Evolutionary conservation across 2,329 filamentous ascomycete genomes (phyloP).

Genomic region (Aspergillus flavus): DNA sequence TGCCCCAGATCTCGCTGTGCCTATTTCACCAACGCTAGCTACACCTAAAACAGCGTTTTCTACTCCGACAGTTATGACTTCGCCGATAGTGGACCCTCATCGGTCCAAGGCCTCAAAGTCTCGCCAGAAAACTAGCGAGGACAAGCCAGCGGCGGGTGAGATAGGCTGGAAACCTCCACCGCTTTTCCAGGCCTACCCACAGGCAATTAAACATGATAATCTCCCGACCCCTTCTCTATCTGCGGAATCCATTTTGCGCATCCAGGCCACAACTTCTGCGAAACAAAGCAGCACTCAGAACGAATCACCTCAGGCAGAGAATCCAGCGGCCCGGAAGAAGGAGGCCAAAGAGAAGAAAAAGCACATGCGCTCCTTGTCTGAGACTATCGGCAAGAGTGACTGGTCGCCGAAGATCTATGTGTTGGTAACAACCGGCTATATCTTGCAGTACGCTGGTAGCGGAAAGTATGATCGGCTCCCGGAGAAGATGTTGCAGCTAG

Average conservation of each 20-base stretch:
- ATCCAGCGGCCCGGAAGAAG: slow-evolving; percentile 32
- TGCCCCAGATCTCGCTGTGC: slow-evolving; percentile 18
- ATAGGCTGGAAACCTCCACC: slow-evolving; percentile 68
- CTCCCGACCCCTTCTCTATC: slow-evolving; percentile 69
- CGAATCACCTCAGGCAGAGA: slow-evolving; percentile 20
- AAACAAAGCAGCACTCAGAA: slow-evolving; percentile 19
- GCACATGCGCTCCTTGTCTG: slow-evolving; percentile 40
- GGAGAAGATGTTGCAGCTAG: slow-evolving; percentile 51
- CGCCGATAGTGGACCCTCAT: slow-evolving; percentile 24
- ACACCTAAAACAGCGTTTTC: slow-evolving; percentile 32
- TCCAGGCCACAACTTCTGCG: slow-evolving; percentile 40
- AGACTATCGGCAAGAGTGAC: slow-evolving; percentile 41
- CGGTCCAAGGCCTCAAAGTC: slow-evolving; percentile 24
- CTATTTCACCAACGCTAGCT: slow-evolving; percentile 30
- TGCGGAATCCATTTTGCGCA: slow-evolving; percentile 68
- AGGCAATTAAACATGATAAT: slow-evolving; percentile 74
- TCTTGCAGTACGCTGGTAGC: slow-evolving; percentile 50
- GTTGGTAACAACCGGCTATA: slow-evolving; percentile 46
- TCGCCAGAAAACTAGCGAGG: slow-evolving; percentile 26
- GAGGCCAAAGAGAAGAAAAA: slow-evolving; percentile 37
- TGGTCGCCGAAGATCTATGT: slow-evolving; percentile 51
- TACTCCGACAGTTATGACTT: slow-evolving; percentile 26
- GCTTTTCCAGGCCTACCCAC: slow-evolving; percentile 83
- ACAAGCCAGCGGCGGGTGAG: slow-evolving; percentile 27
- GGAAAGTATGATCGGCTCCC: slow-evolving; percentile 50